These are phyloP conservation scores for Thecamonas trahens DNA, from an alignment of 78 protist genomes.

Conservation along the genomic window DNA sequence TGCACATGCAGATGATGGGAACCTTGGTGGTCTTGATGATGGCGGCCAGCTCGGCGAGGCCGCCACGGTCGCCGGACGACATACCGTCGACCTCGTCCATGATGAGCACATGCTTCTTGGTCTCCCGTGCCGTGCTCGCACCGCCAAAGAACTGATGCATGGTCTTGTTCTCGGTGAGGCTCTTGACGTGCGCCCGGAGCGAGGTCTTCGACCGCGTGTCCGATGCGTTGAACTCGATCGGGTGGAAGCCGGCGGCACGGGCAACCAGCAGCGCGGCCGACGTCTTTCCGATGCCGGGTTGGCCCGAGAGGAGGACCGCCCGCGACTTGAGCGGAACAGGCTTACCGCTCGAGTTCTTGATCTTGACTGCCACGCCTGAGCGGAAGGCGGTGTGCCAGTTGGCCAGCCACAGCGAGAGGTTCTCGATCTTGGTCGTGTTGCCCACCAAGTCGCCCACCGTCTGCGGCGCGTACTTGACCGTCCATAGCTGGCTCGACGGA, in stretches of 20 bases:
- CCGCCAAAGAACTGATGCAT: constrained; percentile 35
- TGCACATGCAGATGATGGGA: constrained; percentile 95
- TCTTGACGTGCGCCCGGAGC: constrained; percentile 9
- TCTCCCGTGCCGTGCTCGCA: not conserved
- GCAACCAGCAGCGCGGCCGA: constrained; percentile 62
- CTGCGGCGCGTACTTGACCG: constrained; percentile 67
- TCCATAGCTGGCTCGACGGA: constrained; percentile 28
- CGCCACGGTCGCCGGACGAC: constrained; percentile 95
- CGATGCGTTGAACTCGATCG: constrained; percentile 90
- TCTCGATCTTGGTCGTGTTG: constrained; percentile 22
- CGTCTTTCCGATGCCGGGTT: constrained; percentile 95
- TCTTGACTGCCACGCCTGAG: not conserved
- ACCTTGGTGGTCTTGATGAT: constrained; percentile 43
- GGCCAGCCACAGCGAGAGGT: constrained; percentile 47
- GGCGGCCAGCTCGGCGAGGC: constrained; percentile 51
- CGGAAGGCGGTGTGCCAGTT: constrained; percentile 32
- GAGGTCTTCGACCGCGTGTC: constrained; percentile 77
- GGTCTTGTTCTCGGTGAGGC: constrained; percentile 19
- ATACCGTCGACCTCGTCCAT: constrained; percentile 98
- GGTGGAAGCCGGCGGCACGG: constrained; percentile 46
- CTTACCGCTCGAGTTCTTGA: not conserved
- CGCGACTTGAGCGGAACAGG: not conserved
- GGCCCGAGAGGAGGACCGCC: constrained; percentile 74
- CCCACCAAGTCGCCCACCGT: constrained; percentile 57
- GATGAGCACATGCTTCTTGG: constrained; percentile 30